Conservation (phyloP, 2,329 filamentous ascomycete genomes). For the Chrysoporthe cubensis region DNA sequence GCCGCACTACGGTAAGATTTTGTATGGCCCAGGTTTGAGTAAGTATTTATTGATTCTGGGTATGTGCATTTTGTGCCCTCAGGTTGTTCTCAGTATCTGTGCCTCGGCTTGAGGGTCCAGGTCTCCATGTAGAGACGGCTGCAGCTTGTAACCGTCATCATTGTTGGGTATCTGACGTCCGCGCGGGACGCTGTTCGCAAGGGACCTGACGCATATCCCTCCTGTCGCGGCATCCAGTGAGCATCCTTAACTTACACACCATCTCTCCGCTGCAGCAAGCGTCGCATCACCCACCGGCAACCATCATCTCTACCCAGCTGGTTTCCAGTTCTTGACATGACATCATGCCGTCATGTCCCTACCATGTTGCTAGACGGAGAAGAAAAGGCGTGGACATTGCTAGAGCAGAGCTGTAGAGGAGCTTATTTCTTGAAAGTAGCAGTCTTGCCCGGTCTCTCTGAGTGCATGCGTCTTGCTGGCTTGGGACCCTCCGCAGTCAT, state of each 20-base stretch:
- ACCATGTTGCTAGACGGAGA: no score
- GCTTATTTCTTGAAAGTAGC: constrained; percentile 47
- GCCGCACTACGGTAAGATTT: neutral
- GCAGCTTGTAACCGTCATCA: neutral
- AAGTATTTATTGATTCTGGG: neutral
- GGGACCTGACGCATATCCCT: neutral
- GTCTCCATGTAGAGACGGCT: neutral
- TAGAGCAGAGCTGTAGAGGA: neutral
- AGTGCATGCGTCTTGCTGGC: constrained; percentile 38
- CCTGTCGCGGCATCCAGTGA: neutral
- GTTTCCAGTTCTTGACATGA: neutral
- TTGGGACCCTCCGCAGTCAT: constrained; percentile 37
- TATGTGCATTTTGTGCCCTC: neutral
- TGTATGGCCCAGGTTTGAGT: neutral
- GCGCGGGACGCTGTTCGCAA: neutral
- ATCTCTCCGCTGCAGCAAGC: neutral
- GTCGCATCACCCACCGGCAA: neutral
- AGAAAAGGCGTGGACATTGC: no score
- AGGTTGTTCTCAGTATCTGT: neutral
- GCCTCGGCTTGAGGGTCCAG: neutral
- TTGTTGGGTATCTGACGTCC: neutral
- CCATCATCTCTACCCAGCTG: neutral
- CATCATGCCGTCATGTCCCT: no score
- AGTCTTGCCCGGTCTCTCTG: constrained; percentile 39
- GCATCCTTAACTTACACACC: neutral